phyloP scores from a whole-genome alignment of 345 rosid genomes.

The Acer negundo region DNA sequence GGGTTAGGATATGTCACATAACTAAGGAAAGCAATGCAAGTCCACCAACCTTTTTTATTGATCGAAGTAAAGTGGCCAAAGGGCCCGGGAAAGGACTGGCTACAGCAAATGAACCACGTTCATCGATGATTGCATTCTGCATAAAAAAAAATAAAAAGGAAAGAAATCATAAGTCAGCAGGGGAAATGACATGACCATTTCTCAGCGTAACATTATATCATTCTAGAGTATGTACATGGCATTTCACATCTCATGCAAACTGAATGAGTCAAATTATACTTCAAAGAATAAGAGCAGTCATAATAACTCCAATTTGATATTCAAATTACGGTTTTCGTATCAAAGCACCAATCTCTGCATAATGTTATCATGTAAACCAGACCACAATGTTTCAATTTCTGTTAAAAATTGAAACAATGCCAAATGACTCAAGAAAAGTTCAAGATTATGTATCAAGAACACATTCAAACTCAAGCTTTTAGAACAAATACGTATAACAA shows the following conservation, averaged over 20 bases:
- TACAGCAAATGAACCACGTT: conserved; percentile 75
- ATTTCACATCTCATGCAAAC: not conserved
- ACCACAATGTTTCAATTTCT: not conserved
- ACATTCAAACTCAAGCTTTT: not conserved
- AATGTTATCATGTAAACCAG: not conserved
- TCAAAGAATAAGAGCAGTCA: not conserved
- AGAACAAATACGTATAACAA: not conserved
- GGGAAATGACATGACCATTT: conserved; percentile 1
- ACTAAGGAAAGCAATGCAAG: conserved; percentile 15
- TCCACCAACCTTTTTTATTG: conserved; percentile 59
- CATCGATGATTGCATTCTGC: conserved; percentile 83
- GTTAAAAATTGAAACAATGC: not conserved
- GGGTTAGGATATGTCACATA: not conserved
- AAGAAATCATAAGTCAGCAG: not conserved
- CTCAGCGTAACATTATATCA: not conserved
- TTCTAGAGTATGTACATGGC: not conserved
- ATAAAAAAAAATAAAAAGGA: conserved; percentile 12
- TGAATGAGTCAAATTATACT: not conserved
- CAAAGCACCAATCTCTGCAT: not conserved
- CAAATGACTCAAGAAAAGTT: not conserved
- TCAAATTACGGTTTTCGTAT: not conserved
- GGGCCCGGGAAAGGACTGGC: conserved; percentile 72
- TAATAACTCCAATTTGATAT: not conserved
- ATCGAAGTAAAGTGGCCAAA: conserved; percentile 55
- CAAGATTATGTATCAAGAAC: not conserved